A percentile compares a stretch with the other conserved stretches of the same genome.
Conservation (phyloP, 257 asterid species). For the Nicotiana noctiflora region DNA sequence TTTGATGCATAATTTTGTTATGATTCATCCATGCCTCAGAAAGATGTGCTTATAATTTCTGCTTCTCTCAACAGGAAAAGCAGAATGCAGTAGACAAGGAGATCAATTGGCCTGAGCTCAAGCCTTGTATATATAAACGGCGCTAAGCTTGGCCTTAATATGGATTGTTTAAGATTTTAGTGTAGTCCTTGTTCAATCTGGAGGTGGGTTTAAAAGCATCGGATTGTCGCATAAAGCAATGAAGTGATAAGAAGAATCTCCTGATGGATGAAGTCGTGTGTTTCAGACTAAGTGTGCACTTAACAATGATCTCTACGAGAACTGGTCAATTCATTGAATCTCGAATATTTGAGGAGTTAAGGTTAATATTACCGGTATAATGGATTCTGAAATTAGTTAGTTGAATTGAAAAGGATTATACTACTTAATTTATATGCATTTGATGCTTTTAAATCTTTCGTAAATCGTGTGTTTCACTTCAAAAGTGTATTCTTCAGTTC, state of each 20-base stretch:
- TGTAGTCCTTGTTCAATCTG: not conserved
- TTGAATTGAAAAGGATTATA: not conserved
- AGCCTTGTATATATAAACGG: conserved; percentile 12
- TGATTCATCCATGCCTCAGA: not conserved
- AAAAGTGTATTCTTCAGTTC: not conserved
- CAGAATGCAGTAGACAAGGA: not conserved
- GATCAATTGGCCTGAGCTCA: conserved; percentile 14
- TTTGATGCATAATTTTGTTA: conserved; percentile 1
- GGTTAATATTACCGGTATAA: not conserved
- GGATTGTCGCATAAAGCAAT: not conserved
- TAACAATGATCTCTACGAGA: not conserved
- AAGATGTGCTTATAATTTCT: not conserved
- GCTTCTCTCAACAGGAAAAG: conserved; percentile 4
- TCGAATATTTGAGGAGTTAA: not conserved
- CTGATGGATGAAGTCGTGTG: not conserved
- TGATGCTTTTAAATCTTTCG: not conserved
- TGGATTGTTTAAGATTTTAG: not conserved
- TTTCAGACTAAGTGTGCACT: not conserved
- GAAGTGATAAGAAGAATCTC: not conserved
- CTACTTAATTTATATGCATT: not conserved
- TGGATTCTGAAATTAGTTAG: not conserved
- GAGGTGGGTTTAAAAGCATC: not conserved
- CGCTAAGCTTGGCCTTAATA: conserved; percentile 1
- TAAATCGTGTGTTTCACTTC: not conserved
- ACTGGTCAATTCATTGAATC: not conserved